Evolutionary conservation across 2,329 filamentous ascomycete genomes (phyloP), one percentile per base, ranked within the genome.

Genomic region (Thielaviopsis punctulata): DNA sequence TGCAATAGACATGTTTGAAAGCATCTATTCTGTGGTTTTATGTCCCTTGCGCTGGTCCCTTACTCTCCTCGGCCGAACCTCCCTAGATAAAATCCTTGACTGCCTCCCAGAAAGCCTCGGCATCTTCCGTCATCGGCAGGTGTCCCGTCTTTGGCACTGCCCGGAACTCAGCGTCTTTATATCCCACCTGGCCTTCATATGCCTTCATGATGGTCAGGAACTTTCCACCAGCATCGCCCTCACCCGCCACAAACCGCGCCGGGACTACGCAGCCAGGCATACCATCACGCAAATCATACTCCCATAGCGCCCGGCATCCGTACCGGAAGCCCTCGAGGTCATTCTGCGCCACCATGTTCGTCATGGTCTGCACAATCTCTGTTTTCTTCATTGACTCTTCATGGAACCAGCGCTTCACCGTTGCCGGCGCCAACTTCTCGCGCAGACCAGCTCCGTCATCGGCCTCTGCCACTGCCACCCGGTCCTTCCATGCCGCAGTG

Each of bases 61-160:
- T n/a, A n/a, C n/a, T n/a, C n/a, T n/a, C n/a, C n/a, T n/a, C n/a
- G n/a, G n/a, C n/a, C 13, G 12, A 9, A 19, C 4, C n/a, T 19
- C 21, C 18, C 60, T 58, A 74, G 54, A 86, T 58, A 57, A 84
- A 85, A 8, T 64, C 68, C 43, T 70, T 67, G 2, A 90, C 69
- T 45, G 77, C 76, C 24, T 73, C 68, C 62, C 81, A 81, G 62
- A 89, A 88, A 3, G 73, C 78, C 53, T 70, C 66, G 0, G 84
- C 80, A 58, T 78, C 75, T 66, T 93, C 87, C 47, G 80, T 80
- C 85, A 93, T 93, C 0, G 87, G 87, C 60, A 94, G 65, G 68
- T 94, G 87, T 0, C 87, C 87, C 0, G 86, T 79, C 8, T 73
- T 68, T 0, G 84, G 76, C 9, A 93, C 75, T 53, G 84, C 65